Percentiles rank a stretch among this genome's conserved stretches.
These are phyloP conservation scores for Dispira simplex DNA, from an alignment of 192 early-diverging fungal genomes.

Conservation along the genomic window DNA sequence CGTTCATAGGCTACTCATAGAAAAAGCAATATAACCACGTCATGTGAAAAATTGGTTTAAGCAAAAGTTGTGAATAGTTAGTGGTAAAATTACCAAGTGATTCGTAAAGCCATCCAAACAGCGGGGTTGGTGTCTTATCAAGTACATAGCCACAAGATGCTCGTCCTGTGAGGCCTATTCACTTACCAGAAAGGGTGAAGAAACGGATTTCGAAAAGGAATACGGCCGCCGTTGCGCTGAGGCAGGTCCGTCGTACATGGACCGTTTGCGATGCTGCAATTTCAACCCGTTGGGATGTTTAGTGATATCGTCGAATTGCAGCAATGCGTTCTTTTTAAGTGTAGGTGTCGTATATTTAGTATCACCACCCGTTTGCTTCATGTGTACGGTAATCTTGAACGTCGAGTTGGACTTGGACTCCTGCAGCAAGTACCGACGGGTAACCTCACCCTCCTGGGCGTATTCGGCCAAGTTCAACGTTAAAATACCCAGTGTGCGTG, in stretches of 20 bases:
- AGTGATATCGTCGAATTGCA: too few species aligned
- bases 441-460: slow-evolving; percentile 32
- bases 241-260: slow-evolving; percentile 6
- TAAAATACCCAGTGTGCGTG: slow-evolving; percentile 45
- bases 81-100: too few species aligned
- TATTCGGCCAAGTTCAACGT: slow-evolving; percentile 69
- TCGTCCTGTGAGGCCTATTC: too few species aligned
- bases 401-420: slow-evolving; percentile 69
- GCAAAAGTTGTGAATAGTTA: too few species aligned
- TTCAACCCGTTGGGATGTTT: too few species aligned
- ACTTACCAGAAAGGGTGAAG: slow-evolving; percentile 10
- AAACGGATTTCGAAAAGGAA: slow-evolving; percentile 6
- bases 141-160: too few species aligned
- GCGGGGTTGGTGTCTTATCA: too few species aligned
- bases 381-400: slow-evolving; percentile 28
- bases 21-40: too few species aligned
- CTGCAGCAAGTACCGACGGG: slow-evolving; percentile 41
- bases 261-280: not conserved
- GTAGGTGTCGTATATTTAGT: not conserved
- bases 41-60: too few species aligned
- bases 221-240: not conserved
- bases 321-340: too few species aligned
- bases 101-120: too few species aligned
- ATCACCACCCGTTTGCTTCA: slow-evolving; percentile 13
- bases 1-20: too few species aligned